Evolutionary conservation across 768 basidiomycete genomes (phyloP), one percentile per base, ranked within the genome.

Genomic region (Pisolithus tinctorius): DNA sequence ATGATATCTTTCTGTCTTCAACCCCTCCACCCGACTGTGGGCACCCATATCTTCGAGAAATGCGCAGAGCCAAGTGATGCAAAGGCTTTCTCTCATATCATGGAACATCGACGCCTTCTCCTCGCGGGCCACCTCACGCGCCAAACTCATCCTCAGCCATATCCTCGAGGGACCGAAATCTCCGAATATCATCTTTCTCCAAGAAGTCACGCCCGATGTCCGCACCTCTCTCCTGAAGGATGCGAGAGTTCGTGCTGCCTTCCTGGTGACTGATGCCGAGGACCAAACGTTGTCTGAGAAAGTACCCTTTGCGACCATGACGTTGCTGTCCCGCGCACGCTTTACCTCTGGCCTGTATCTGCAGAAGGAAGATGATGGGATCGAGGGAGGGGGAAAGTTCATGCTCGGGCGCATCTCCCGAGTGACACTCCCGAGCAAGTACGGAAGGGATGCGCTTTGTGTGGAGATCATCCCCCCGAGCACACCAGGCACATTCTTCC

Each of bases 121-220:
- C 48, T 57, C 62, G 36, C 55, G 61, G 45, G 52, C 61, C 57
- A 55, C 68, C 58, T 20, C 60, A 59, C 69, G 72, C 48, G 52
- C 69, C 63, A 60, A 65, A 48, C 64, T 64, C 58, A 57, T 72
- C 63, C 63, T 72, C 48, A 49, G 49, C 49, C 52, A 59, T 55
- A 65, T 73, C 58, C 60, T 73, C 48, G 48, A 70, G 40, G 58
- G 56, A 58, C 51, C 58, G 7, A 67, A 63, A 39, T 47, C 16
- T 51, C 64, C 71, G 38, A 70, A 73, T 55, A 69, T 73, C 48
- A 62, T 73, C 40, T 63, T 67, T 59, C 63, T 73, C 58, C 70
- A 73, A 65, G 72, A 72, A 65, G 71, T 73, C 57, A 59, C 59
- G 34, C 44, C 60, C 27, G 53, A 55, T 46, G 68, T 67, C 52